Percentiles rank a stretch among this genome's conserved stretches.
phyloP scores from a whole-genome alignment of 768 basidiomycete species.

The Ramaria sp. region DNA sequence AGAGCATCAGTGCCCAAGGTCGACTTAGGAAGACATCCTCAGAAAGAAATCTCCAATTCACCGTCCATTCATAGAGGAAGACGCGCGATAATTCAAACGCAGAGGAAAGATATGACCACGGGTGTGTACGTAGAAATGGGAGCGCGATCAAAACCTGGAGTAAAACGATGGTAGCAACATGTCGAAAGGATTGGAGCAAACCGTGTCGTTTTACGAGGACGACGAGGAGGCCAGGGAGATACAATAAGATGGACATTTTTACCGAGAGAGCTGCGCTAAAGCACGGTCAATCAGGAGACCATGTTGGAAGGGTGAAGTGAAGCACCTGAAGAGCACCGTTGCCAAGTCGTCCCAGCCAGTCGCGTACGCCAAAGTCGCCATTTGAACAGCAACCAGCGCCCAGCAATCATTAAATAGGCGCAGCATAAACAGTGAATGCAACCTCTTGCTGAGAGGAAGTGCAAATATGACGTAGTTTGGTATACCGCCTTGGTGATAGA shows the following conservation, averaged over 20 bases:
- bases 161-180: constrained; percentile 15
- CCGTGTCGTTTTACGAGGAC: constrained; percentile 70
- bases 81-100: constrained; percentile 84
- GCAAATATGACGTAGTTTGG: constrained; percentile 67
- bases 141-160: constrained; percentile 54
- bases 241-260: constrained; percentile 91
- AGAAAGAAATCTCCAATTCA: constrained; percentile 88
- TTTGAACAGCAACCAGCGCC: constrained; percentile 57
- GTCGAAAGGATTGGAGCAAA: constrained; percentile 31
- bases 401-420: constrained; percentile 95
- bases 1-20: constrained; percentile 47
- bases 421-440: constrained; percentile 88
- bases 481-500: constrained; percentile 51
- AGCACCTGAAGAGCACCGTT: constrained; percentile 65
- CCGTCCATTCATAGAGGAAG: constrained; percentile 95
- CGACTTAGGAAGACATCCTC: constrained; percentile 67
- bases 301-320: background rate
- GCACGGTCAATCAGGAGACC: constrained; percentile 1
- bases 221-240: constrained; percentile 80
- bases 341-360: constrained; percentile 49
- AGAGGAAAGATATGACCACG: constrained; percentile 52
- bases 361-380: constrained; percentile 58
- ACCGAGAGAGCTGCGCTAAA: constrained; percentile 72
- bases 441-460: constrained; percentile 80
- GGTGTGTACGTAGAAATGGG: constrained; percentile 57